These are phyloP conservation scores for Onygenales sp. DNA, from an alignment of 2,329 filamentous ascomycete genomes.

Conservation along the genomic window DNA sequence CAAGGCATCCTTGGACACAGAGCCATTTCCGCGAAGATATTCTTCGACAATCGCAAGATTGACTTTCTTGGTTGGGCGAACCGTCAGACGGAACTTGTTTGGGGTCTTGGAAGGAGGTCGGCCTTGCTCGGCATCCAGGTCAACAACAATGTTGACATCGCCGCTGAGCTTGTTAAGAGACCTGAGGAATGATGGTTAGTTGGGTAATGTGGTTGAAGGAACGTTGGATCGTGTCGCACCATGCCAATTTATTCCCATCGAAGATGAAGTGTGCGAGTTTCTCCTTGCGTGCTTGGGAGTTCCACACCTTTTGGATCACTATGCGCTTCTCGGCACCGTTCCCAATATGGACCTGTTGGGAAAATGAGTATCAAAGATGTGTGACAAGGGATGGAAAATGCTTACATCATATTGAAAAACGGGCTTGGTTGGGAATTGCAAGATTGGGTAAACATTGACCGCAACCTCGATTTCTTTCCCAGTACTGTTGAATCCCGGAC, in stretches of 20 bases:
- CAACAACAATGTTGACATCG: constrained; percentile 51
- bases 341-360: constrained; percentile 54
- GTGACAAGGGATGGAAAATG: constrained; percentile 13
- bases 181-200: constrained; percentile 19
- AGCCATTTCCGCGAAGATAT: constrained; percentile 54
- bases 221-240: constrained; percentile 44
- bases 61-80: constrained; percentile 59
- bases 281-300: constrained; percentile 50
- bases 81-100: constrained; percentile 51
- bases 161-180: constrained; percentile 26
- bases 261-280: constrained; percentile 59
- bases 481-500: constrained; percentile 49
- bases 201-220: constrained; percentile 23
- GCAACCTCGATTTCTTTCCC: constrained; percentile 47
- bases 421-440: constrained; percentile 46
- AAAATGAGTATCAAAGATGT: constrained; percentile 1
- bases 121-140: constrained; percentile 60
- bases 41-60: constrained; percentile 55
- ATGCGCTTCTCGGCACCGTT: constrained; percentile 54
- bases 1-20: constrained; percentile 58
- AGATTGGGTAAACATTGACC: constrained; percentile 69
- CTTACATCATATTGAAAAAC: constrained; percentile 82
- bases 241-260: constrained; percentile 78
- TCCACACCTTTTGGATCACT: constrained; percentile 69
- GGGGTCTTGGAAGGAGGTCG: constrained; percentile 27